Evolutionary conservation across 352 stramenopile species (phyloP), one percentile per base, ranked within the genome.

Genomic region (Globisporangium alternatum): DNA sequence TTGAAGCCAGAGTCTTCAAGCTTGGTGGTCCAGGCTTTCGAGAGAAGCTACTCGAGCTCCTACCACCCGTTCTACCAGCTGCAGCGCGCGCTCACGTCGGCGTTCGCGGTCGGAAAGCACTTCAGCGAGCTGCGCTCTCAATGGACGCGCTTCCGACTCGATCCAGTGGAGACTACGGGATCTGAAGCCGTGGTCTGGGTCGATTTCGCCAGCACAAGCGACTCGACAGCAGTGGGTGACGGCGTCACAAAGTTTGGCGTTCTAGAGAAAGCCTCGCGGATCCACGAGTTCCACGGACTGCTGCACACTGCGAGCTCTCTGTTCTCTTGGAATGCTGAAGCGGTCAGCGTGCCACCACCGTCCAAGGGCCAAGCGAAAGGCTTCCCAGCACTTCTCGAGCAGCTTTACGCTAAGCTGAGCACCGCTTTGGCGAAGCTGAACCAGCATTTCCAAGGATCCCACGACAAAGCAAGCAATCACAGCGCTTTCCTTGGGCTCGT

Each of bases 21-120:
- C 13, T 1, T 49, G 15, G 5, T 12, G 17, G 47, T 33, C 13
- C 15, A 48, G 35, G n/a, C 58, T 5, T 80, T 83, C 33, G 49
- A 68, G 15, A 31, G 22, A 1, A 25, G 7, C 9, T 68, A 73
- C 13, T 66, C 57, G 0, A 79, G 76, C 59, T 88, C 79, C 0
- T 90, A 89, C 59, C 81, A 90, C 45, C 79, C 81, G 58, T 86
- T 86, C 35, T 68, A 78, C 45, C 72, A 83, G 13, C 71, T 90
- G 0, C 59, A 76, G 39, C 74, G 77, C 0, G 55, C 64, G 21
- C 35, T 79, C 0, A 62, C 22, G 9, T 19, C n/a, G 0, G 63
- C 62, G 22, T 44, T 72, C 7, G n/a, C 33, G 2, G 49, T 63
- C 12, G 54, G 68, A 0, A 53, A 28, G 3, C 17, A 68, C 0